Evolutionary conservation across 306 rosid genomes (phyloP).

Genomic region (Cicer chorassanicum): DNA sequence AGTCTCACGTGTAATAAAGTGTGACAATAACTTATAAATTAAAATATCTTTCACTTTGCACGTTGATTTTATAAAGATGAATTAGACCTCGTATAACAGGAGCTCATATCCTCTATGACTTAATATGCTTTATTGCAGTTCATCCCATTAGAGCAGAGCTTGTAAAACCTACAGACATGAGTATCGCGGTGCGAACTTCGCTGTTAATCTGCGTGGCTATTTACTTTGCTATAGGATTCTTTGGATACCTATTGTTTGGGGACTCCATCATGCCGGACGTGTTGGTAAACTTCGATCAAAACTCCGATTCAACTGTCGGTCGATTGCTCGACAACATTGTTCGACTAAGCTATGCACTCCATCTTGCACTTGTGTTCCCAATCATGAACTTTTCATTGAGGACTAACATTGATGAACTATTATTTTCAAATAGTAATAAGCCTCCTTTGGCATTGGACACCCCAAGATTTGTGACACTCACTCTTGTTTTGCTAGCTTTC

Average conservation of each 20-base stretch:
- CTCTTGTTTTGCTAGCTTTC: constrained; percentile 44
- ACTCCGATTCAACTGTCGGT: constrained; percentile 42
- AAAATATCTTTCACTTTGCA: no score
- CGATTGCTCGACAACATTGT: constrained; percentile 52
- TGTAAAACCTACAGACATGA: constrained; percentile 53
- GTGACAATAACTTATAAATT: no score
- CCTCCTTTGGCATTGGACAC: constrained; percentile 47
- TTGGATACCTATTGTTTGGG: constrained; percentile 64
- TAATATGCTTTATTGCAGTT: constrained; percentile 50
- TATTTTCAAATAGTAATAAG: constrained; percentile 51
- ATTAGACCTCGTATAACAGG: no score
- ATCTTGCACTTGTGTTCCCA: constrained; percentile 68
- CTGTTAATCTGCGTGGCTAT: constrained; percentile 49
- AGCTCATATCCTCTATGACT: no score
- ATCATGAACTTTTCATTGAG: constrained; percentile 56
- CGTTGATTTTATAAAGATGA: no score
- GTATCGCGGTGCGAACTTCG: constrained; percentile 47
- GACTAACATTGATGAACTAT: constrained; percentile 59
- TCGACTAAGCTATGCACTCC: constrained; percentile 64
- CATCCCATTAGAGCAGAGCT: constrained; percentile 76
- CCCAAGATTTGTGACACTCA: constrained; percentile 56
- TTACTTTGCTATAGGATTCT: constrained; percentile 66
- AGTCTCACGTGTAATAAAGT: no score
- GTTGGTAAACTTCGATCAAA: constrained; percentile 63
- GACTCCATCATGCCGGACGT: constrained; percentile 60